Base-by-base conservation (phyloP, 192 early-diverging fungal species). In the Glomus cerebriforme region DNA sequence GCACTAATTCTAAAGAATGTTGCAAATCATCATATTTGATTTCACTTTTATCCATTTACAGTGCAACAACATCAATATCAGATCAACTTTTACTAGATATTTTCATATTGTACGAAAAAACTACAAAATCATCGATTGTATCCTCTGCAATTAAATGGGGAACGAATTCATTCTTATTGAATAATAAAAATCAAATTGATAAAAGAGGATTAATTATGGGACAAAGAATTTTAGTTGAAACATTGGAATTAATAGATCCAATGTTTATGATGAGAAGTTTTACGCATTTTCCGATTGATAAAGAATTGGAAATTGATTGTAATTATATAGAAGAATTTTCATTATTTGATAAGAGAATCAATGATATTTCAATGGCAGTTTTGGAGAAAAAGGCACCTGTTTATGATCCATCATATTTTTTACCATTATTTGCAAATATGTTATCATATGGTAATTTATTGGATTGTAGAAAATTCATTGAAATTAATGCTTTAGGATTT, bases 321-420 rank as follows among this genome's bases (percentile, higher is more conserved):
- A 32, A 26, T 6, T 60, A 29, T 13, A 24, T 35, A 49, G 29
- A 60, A 35, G 32, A 35, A 17, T 54, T 54, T 43, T 43, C 10
- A 54, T 54, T 54, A 54, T 54, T 54, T 54, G 17, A 54, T 54
- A 54, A 43, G n/a, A n/a, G n/a, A 43, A 43, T 9, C 1, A 43
- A 54, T 54, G 15, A 17, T 17, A 17, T 54, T 49, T 49, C 47
- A 54, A 45, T 47, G 7, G 7, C 29, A 45, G 19, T 32, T 7
- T 31, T 63, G 10, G 73, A 75, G 6, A 37, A 66, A 17, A 59
- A 75, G 24, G 64, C 79, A 35, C 84, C 88, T 4, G 74, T 83
- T 17, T 95, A 94, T 74, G 92, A 94, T 80, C 86, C 88, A 29
- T 79, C 83, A 8, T 95, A 93, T 81, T 86, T 94, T 79, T 81